Conservation (phyloP, 768 basidiomycete species). For the Rhizopogon salebrosus region DNA sequence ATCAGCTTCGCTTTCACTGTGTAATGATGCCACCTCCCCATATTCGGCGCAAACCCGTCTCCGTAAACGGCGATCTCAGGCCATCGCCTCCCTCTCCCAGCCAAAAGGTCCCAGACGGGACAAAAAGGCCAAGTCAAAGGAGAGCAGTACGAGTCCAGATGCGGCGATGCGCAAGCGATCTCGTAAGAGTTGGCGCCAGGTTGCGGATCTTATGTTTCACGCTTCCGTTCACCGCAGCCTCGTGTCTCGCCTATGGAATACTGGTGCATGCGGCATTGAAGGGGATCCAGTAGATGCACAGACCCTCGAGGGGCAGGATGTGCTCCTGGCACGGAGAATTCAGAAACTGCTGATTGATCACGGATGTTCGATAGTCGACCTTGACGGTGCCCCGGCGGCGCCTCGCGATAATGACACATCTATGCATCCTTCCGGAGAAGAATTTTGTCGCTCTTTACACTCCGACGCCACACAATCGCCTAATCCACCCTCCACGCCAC, state of each 20-base stretch:
- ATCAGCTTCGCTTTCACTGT: background rate
- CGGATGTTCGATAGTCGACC: constrained; percentile 18
- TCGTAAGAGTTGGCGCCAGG: constrained; percentile 26
- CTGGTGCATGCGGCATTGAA: background rate
- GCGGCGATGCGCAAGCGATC: constrained; percentile 21
- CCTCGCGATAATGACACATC: background rate
- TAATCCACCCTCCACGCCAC: constrained; percentile 8
- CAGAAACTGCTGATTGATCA: constrained; percentile 26
- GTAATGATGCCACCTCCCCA: constrained; percentile 3
- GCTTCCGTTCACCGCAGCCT: constrained; percentile 33
- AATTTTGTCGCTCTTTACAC: background rate
- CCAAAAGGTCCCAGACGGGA: constrained; percentile 5
- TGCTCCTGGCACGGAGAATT: constrained; percentile 26
- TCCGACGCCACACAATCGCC: constrained; percentile 21
- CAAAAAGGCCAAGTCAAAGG: background rate
- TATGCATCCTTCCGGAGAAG: constrained; percentile 1
- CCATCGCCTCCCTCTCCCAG: constrained; percentile 22
- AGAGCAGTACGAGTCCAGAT: background rate
- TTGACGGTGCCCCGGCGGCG: background rate
- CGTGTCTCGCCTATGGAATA: constrained; percentile 2
- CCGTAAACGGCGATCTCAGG: constrained; percentile 31
- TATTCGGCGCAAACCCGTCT: constrained; percentile 12
- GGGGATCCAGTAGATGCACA: background rate
- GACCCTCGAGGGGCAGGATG: constrained; percentile 27
- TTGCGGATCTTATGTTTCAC: constrained; percentile 32